Evolutionary conservation across 2,329 filamentous ascomycete genomes (phyloP), one percentile per base, ranked within the genome.

Genomic region (Hymenoscyphus salicellus): DNA sequence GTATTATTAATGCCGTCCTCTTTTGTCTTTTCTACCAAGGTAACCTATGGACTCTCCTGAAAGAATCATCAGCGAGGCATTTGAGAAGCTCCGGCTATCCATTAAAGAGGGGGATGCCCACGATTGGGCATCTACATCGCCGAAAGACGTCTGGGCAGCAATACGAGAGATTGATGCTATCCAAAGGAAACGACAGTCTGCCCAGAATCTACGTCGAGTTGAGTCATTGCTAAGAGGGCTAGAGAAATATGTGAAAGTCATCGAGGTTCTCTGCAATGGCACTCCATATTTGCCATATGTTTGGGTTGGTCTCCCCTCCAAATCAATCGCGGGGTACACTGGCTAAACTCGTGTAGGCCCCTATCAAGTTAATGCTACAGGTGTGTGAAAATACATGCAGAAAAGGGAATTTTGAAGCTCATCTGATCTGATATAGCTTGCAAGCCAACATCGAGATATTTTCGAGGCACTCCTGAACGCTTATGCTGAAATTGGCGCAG

Each of bases 211-310:
- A 76, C 72, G 76, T 0, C 76, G 80, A 0, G 72, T 83, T 0
- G 68, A 74, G 61, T 79, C 80, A 0, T 68, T 83, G 0, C 76
- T 83, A 32, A 64, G 67, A 0, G 79, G 78, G 0, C 65, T 83
- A 0, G 77, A 78, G 32, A 74, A 79, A 46, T 83, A 82, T 58
- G 73, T 78, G 0, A 78, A 77, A 46, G 71, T 72, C 0, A 72
- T 82, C 0, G 79, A 81, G 0, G 70, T 78, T 0, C 65, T 82
- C 0, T 83, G 81, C 65, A 80, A 82, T 58, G 80, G 80, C 0
- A 83, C 80, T 0, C 78, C 78, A 0, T 83, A 75, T 65, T 36
- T 83, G 5, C 72, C 78, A 0, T 82, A 77, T 76, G 72, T 82
- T 1, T 83, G 81, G 81, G 66, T 65, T 41, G n/a, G 23, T 58